A percentile compares a stretch with the other conserved stretches of the same genome.
These are phyloP conservation scores for Geosmithia putterillii DNA, from an alignment of 2,329 filamentous ascomycete species.

Conservation along the genomic window DNA sequence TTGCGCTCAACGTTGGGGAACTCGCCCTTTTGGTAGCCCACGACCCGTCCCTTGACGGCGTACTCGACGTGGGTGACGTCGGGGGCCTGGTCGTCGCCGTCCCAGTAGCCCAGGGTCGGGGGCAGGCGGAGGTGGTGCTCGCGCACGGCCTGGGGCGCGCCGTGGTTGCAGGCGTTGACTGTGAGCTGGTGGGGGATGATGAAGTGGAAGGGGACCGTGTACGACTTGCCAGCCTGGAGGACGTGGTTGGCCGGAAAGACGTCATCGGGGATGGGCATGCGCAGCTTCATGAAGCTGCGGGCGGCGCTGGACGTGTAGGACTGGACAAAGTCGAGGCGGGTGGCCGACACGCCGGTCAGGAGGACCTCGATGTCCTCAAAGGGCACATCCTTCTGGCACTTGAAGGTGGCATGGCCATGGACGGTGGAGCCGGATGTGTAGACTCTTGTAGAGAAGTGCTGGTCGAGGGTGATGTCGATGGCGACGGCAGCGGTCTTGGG, in stretches of 20 bases:
- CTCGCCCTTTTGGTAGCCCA: constrained; percentile 17
- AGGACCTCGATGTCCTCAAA: constrained; percentile 41
- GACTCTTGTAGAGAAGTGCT: constrained; percentile 41
- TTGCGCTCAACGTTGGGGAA: constrained; percentile 12
- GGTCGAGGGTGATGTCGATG: constrained; percentile 29
- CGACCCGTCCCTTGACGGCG: constrained; percentile 26
- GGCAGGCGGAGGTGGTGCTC: constrained; percentile 41
- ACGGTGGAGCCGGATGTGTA: constrained; percentile 43
- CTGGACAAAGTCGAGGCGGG: constrained; percentile 37
- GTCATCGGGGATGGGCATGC: constrained; percentile 36
- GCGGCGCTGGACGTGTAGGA: constrained; percentile 31
- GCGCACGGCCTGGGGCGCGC: constrained; percentile 27
- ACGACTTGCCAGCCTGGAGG: constrained; percentile 33
- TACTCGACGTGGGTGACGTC: constrained; percentile 44
- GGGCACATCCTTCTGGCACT: constrained; percentile 27
- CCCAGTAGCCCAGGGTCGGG: constrained; percentile 39
- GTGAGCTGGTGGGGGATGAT: constrained; percentile 46
- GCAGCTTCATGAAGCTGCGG: constrained; percentile 42
- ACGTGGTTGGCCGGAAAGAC: constrained; percentile 32
- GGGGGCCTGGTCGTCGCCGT: constrained; percentile 40
- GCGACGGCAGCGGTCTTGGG: background rate
- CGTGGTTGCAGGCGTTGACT: constrained; percentile 41
- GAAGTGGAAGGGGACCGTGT: constrained; percentile 45
- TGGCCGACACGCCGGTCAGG: constrained; percentile 36
- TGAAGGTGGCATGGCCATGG: constrained; percentile 34